Conservation (phyloP, 208 protist species). For the Trypanosoma mega region DNA sequence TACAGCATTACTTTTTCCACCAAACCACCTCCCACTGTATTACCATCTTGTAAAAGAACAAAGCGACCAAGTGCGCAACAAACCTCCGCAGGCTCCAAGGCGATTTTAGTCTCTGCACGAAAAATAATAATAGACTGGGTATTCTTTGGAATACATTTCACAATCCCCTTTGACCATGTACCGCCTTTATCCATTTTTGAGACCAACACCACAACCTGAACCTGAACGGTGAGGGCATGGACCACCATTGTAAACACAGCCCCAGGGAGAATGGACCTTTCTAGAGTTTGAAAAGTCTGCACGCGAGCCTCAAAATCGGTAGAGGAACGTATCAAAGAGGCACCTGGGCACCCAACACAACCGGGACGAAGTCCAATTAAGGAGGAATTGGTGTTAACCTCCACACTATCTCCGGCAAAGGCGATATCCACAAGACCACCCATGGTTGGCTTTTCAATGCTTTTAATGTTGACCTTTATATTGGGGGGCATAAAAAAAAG, state of each 20-base stretch:
- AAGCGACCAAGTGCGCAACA: constrained; percentile 80
- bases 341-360: constrained; percentile 52
- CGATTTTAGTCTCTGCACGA: constrained; percentile 46
- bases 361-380: constrained; percentile 63
- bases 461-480: constrained; percentile 47
- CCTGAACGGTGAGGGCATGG: constrained; percentile 65
- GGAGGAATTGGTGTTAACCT: constrained; percentile 50
- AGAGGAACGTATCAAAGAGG: constrained; percentile 27
- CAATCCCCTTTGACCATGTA: constrained; percentile 81
- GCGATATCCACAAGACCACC: constrained; percentile 56
- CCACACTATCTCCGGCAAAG: constrained; percentile 75
- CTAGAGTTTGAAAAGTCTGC: constrained; percentile 69
- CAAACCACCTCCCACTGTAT: constrained; percentile 73
- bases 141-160: constrained; percentile 74
- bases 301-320: constrained; percentile 81
- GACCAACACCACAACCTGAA: constrained; percentile 66
- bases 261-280: constrained; percentile 68
- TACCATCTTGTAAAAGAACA: constrained; percentile 79
- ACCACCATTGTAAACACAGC: constrained; percentile 64
- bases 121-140: constrained; percentile 77
- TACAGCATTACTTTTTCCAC: constrained; percentile 53
- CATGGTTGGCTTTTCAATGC: constrained; percentile 61
- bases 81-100: constrained; percentile 62
- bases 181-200: constrained; percentile 72
- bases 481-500: constrained; percentile 64